Evolutionary conservation across 352 stramenopile genomes (phyloP).

Genomic region (Phytophthora hibernalis): DNA sequence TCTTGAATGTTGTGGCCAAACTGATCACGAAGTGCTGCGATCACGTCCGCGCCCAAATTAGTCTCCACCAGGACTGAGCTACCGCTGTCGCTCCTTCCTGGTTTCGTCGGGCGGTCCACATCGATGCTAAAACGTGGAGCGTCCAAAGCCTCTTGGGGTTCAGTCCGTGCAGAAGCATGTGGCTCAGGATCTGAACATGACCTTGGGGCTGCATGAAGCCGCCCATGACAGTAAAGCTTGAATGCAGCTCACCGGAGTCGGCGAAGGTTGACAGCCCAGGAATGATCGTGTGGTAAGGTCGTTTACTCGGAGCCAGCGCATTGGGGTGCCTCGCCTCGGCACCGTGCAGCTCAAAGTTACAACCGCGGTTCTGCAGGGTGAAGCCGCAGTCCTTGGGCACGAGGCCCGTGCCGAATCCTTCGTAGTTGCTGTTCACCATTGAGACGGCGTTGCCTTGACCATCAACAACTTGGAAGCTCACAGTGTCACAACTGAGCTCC

Average conservation of each 20-base stretch:
- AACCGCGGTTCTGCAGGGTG: slow-evolving; percentile 96
- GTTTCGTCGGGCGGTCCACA: slow-evolving; percentile 49
- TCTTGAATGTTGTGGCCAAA: slow-evolving; percentile 77
- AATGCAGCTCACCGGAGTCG: slow-evolving; percentile 90
- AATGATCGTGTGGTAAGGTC: slow-evolving; percentile 99
- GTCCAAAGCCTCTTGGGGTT: slow-evolving; percentile 93
- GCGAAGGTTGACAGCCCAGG: slow-evolving; percentile 92
- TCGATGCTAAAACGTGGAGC: slow-evolving; percentile 95
- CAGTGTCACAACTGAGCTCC: slow-evolving; percentile 87
- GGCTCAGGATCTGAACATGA: slow-evolving; percentile 95
- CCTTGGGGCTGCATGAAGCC: slow-evolving; percentile 98
- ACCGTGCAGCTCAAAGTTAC: slow-evolving; percentile 92
- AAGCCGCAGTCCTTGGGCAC: slow-evolving; percentile 95
- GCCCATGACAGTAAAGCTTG: slow-evolving; percentile 92
- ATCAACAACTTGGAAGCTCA: slow-evolving; percentile 98
- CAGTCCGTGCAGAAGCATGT: slow-evolving; percentile 85
- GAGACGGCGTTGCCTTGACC: slow-evolving; percentile 95
- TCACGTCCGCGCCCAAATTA: slow-evolving; percentile 67
- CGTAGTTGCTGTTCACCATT: slow-evolving; percentile 99
- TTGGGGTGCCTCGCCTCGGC: slow-evolving; percentile 89
- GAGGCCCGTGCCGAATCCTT: slow-evolving; percentile 96
- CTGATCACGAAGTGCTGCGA: slow-evolving; percentile 69
- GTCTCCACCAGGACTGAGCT: slow-evolving; percentile 90
- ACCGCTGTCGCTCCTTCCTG: slow-evolving; percentile 51
- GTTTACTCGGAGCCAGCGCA: slow-evolving; percentile 89